Conservation (phyloP, 148 eudicot genomes). For the Spergularia marina region DNA sequence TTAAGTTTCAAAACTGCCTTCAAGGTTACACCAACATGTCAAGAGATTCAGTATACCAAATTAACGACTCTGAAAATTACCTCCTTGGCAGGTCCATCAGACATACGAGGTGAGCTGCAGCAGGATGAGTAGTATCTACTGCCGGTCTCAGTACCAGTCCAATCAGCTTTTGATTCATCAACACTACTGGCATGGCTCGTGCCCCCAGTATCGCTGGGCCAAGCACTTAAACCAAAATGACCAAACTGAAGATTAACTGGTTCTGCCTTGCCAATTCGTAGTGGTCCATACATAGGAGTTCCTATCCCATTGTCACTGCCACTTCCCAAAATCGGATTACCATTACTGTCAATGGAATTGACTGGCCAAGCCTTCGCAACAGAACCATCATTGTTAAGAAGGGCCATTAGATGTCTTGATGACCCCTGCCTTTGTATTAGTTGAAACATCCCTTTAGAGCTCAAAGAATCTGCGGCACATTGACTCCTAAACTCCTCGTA, state of each 20-base stretch:
- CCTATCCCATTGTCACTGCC: conserved; percentile 46
- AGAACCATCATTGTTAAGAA: conserved; percentile 85
- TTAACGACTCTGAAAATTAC: conserved; percentile 29
- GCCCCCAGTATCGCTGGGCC: conserved; percentile 82
- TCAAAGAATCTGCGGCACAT: conserved; percentile 81
- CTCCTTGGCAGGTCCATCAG: conserved; percentile 85
- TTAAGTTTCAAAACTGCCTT: no score
- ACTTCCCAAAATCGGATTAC: conserved; percentile 41
- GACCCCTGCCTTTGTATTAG: conserved; percentile 90
- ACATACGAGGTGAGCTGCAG: conserved; percentile 74
- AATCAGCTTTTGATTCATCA: conserved; percentile 71
- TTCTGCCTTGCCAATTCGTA: conserved; percentile 73
- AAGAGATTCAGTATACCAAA: background rate
- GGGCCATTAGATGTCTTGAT: conserved; percentile 88
- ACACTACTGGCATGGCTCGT: conserved; percentile 85
- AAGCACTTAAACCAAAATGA: conserved; percentile 93
- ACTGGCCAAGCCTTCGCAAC: conserved; percentile 99
- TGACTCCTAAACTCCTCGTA: conserved; percentile 85
- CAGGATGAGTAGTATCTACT: conserved; percentile 74
- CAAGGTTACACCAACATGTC: background rate
- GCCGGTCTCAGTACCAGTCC: conserved; percentile 60
- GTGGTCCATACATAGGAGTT: conserved; percentile 74
- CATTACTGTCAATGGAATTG: conserved; percentile 44
- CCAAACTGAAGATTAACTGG: conserved; percentile 96
- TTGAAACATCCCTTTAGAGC: conserved; percentile 94